phyloP scores from a whole-genome alignment of 176 grass and related monocot genomes.

The Carex scoparia region DNA sequence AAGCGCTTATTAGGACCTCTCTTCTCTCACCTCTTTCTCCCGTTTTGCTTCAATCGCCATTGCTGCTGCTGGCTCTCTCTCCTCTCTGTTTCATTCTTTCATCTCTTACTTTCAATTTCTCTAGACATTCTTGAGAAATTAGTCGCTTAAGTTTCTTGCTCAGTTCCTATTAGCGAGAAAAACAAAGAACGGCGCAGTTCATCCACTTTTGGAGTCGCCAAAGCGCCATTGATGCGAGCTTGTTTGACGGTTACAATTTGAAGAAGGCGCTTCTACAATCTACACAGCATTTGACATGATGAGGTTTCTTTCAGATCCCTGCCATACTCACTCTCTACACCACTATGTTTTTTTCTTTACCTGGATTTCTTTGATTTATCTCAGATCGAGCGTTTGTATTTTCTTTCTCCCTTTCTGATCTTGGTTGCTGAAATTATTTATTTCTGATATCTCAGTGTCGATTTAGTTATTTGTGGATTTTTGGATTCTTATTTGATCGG shows the following conservation, averaged over 20 bases:
- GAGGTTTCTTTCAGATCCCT: conserved; percentile 51
- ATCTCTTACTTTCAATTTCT: conserved; percentile 32
- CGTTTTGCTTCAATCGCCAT: conserved; percentile 29
- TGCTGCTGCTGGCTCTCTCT: conserved; percentile 29
- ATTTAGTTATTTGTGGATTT: not conserved
- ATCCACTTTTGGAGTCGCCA: not conserved
- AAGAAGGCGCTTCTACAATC: conserved; percentile 34
- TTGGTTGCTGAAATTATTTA: conserved; percentile 10
- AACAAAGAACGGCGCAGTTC: conserved; percentile 15
- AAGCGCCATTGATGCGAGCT: conserved; percentile 41
- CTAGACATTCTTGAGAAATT: not conserved
- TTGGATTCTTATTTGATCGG: not conserved
- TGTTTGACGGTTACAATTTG: conserved; percentile 38
- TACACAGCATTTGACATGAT: conserved; percentile 52
- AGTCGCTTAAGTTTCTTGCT: conserved; percentile 6
- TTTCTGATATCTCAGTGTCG: not conserved
- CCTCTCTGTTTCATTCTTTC: conserved; percentile 17
- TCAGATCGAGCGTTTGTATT: conserved; percentile 17
- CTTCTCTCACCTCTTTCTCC: not conserved
- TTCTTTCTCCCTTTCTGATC: not conserved
- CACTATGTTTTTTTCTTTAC: not conserved
- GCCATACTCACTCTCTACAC: not conserved
- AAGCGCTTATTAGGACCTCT: conserved; percentile 47
- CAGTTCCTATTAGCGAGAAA: conserved; percentile 10
- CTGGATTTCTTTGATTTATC: conserved; percentile 14